Base-by-base conservation (phyloP, 2,329 filamentous ascomycete genomes). In the Ophiostoma sp. region DNA sequence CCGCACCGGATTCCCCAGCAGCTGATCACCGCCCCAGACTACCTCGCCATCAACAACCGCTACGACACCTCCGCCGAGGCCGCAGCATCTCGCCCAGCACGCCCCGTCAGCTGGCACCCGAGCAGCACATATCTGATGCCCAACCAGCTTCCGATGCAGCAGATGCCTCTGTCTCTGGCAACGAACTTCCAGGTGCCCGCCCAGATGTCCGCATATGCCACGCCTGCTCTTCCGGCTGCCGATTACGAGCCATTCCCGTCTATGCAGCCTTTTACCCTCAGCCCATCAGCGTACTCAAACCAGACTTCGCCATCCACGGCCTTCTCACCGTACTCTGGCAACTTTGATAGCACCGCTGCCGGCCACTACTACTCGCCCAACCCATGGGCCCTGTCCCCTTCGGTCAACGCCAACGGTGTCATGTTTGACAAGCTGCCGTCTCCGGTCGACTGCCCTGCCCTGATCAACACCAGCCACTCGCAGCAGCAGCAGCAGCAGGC, bases 61-160 rank as follows among this genome's bases (percentile, higher is more conserved):
- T 61, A 61, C 22, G 52, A 64, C n/a, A 72, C 39, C 1, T 68
- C 70, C 15, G 33, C 57, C 50, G 68, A 63, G 25, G 69, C 48
- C 15, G 61, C 28, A 12, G 31, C 71, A 17, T 17, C 59, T 25
- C 75, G 75, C 19, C 81, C 85, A 52, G 82, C 82, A 70, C 87
- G 92, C 57, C 92, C 92, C 6, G 84, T 93, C 63, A 94, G 92
- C 84, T 94, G 92, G 92, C 92, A 94, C 80, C 91, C 92, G 2
- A 39, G 74, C 74, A 87, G 88, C 28, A 88, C 90, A 11, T 85
- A 88, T 73, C 80, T 77, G 9, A 64, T 84, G 25, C 80, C 66
- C 66, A 50, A 36, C 42, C 70, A 63, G 52, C 36, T 48, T 22
- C 52, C 25, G 7, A 39, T 83, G 22, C 80, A 80, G 75, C 79